Base-by-base conservation (phyloP, 768 basidiomycete genomes). In the Zangia roseola region DNA sequence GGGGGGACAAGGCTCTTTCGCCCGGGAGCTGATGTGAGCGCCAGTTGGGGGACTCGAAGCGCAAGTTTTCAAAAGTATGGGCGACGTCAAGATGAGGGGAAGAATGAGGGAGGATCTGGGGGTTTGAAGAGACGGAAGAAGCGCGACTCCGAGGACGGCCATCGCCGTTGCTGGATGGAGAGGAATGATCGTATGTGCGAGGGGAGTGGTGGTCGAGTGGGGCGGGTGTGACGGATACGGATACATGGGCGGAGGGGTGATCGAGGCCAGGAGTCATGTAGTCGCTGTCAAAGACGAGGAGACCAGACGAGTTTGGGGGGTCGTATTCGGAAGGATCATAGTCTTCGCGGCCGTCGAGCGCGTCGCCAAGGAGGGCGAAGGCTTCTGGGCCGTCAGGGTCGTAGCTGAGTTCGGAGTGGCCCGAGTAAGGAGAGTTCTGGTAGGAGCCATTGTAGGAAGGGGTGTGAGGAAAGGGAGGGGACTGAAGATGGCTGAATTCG, bases 281-380 rank as follows among this genome's bases (percentile, higher is more conserved):
- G 10, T 77, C 76, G 58, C 57, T 53, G 59, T 83, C 79, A 65
- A 84, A 83, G 70, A 86, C 79, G 56, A 89, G 74, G 10, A 83
- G 74, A 23, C 65, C 59, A 26, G 76, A 61, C 2, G 70, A 69
- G 49, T 74, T 65, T 17, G 85, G 82, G 5, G 70, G 60, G 69
- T 91, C 88, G 74, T 80, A 90, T 47, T 89, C 84, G 24, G 78
- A 66, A 5, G 88, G 88, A 63, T 90, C 81, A 77, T 91, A 90
- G 25, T 82, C 83, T 66, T 68, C 58, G 52, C 61, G 60, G 61
- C 46, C 57, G 39, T 67, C 65, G 20, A 69, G 68, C 34, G 78
- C 73, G 47, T 77, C 77, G 25, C 71, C 72, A 34, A 85, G 79
- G 50, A 86, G 63, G 44, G 67, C 68, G 45, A 81, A 76, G 51